Percentiles rank a stretch among this genome's conserved stretches.
These are phyloP conservation scores for Penicillium sp. DNA, from an alignment of 2,329 filamentous ascomycete species.

Conservation along the genomic window DNA sequence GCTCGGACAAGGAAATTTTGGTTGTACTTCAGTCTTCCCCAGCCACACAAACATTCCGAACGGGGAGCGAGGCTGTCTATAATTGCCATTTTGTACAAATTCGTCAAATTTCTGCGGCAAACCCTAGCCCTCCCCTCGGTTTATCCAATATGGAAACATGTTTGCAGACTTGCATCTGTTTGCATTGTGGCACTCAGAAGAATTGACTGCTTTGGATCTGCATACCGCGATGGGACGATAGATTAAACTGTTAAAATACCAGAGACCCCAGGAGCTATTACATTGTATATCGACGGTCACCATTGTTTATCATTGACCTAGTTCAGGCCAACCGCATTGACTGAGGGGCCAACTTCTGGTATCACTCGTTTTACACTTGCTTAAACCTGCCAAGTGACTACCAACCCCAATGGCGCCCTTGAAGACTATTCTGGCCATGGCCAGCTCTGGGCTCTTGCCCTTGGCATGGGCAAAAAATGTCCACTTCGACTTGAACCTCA, in stretches of 20 bases:
- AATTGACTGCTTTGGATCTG: not conserved
- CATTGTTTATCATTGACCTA: not conserved
- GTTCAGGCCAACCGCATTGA: not conserved
- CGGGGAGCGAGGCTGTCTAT: not conserved
- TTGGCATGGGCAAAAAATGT: constrained; percentile 17
- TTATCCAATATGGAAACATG: constrained; percentile 14
- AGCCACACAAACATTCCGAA: constrained; percentile 5
- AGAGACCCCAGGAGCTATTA: not conserved
- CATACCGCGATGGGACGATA: not conserved
- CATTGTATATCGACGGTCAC: not conserved
- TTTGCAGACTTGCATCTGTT: not conserved
- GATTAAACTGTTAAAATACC: constrained; percentile 3
- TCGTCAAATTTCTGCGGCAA: not conserved
- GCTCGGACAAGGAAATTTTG: constrained; percentile 1
- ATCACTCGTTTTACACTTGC: not conserved
- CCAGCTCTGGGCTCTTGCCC: constrained; percentile 9
- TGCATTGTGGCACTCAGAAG: not conserved
- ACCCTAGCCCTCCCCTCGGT: not conserved
- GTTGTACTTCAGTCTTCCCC: not conserved
- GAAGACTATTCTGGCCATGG: constrained; percentile 11
- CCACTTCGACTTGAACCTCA: constrained; percentile 31
- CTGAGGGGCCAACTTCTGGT: no score
- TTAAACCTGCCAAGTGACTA: not conserved
- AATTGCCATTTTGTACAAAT: not conserved
- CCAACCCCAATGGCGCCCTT: constrained; percentile 12